Base-by-base conservation (phyloP, 2,329 filamentous ascomycete species). In the Anisogramma anomala region DNA sequence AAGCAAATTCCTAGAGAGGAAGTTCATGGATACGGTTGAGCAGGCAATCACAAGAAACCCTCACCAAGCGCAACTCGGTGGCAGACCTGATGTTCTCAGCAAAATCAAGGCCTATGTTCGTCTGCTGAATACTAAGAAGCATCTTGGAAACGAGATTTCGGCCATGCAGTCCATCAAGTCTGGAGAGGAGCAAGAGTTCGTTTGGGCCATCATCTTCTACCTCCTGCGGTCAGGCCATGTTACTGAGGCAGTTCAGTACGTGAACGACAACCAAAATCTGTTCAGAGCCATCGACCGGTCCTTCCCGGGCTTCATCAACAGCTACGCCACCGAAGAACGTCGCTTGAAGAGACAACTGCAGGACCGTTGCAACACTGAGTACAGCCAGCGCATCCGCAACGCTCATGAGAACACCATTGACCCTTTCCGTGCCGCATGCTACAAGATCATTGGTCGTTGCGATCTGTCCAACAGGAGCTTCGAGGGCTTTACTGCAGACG, bases 151-250 rank as follows among this genome's bases (percentile, higher is more conserved):
- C 2, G 84, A 94, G 55, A 84, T 82, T 47, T 76, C 80, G 4
- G 79, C 89, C 49, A 69, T 95, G 34, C 85, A 94, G 59, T 47
- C 44, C 11, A 47, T 47, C 23, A 43, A 42, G 26, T 39, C 41
- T 4, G 44, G 43, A 13, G 77, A 79, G 58, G 72, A 88, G 35
- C 77, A 79, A 31, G 88, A 94, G 57, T 91, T 82, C 54, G 82
- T 88, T 49, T 98, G 91, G 91, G 87, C 88, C 32, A 72, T 95
- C 36, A 79, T 98, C 33, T 98, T 93, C 65, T 96, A 86, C 61
- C 73, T 96, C 30, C 67, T 98, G 18, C 79, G 91, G 33, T 82
- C 82, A 47, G 91, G 91, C 36, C 80, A 94, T 50, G 71, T 91
- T 39, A 72, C 73, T 13, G 89, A 96, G 59, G 89, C 89, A 13